phyloP scores from a whole-genome alignment of 352 stramenopile species.

The Globisporangium uncinulatum region DNA sequence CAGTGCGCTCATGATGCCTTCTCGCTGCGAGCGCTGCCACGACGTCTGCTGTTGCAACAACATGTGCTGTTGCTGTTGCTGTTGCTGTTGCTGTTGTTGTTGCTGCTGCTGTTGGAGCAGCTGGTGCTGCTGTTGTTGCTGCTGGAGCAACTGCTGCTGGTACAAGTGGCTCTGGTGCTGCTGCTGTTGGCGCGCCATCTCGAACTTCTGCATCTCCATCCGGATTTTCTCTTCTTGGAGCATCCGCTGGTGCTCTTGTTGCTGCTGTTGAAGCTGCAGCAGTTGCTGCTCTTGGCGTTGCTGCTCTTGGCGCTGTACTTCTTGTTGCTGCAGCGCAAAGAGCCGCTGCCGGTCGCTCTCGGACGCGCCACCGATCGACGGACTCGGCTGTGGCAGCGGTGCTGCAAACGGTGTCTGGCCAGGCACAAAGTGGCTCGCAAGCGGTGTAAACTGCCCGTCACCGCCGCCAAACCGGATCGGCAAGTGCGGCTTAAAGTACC shows the following conservation, averaged over 20 bases:
- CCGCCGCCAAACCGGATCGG: conserved; percentile 68
- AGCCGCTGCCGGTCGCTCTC: conserved; percentile 49
- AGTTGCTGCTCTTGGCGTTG: conserved; percentile 57
- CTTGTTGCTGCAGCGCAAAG: conserved; percentile 37
- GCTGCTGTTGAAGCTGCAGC: conserved; percentile 59
- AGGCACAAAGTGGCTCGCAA: conserved; percentile 72
- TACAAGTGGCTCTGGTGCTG: conserved; percentile 62
- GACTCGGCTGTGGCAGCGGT: conserved; percentile 16
- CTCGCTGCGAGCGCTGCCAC: conserved; percentile 67
- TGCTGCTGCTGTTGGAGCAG: conserved; percentile 43
- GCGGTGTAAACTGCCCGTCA: conserved; percentile 64
- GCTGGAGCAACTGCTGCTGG: conserved; percentile 45
- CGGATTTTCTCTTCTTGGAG: conserved; percentile 76
- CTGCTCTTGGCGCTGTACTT: conserved; percentile 26
- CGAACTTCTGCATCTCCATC: conserved; percentile 76
- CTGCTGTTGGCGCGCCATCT: conserved; percentile 67
- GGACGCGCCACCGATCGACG: conserved; percentile 2
- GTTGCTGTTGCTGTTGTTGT: conserved; percentile 34
- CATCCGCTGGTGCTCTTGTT: conserved; percentile 57
- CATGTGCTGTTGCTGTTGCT: conserved; percentile 65
- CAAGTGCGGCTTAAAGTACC: conserved; percentile 87
- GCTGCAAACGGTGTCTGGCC: conserved; percentile 64
- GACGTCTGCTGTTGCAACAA: conserved; percentile 70
- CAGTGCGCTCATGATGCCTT: conserved; percentile 73
- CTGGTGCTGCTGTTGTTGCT: conserved; percentile 30